Base-by-base conservation (phyloP, 1,139 yeast genomes). In the Magnusiomyces starmeri region DNA sequence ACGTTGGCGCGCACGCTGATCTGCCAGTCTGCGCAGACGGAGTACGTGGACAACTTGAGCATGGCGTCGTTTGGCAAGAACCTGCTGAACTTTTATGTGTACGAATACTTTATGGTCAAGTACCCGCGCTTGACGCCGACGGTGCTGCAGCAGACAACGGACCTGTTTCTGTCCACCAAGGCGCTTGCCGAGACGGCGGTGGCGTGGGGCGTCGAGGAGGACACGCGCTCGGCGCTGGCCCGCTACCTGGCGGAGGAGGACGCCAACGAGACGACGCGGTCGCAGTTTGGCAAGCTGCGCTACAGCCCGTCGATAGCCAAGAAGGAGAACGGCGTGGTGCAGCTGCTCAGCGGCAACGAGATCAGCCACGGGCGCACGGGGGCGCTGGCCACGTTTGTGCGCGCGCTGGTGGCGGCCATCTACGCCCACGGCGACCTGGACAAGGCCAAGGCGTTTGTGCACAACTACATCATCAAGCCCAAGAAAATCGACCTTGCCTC, bases 51-150 rank as follows among this genome's bases (percentile, higher is more conserved):
- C 68, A 90, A 90, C 67, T 76, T 75, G 55, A 94, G 95, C n/a
- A 76, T 90, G 66, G 79, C 84, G 55, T 77, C 81, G 18, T 81
- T 90, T 63, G 98, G 98, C 51, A 81, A 83, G 64, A 80, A 83
- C 56, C 72, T 92, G 51, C 72, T 92, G 56, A 79, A 84, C 29
- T 88, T 83, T 67, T 84, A 87, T 63, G 83, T 83, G 2, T 76
- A 85, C 34, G 95, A 88, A 66, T 71, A 85, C 62, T 74, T 90
- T 55, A 72, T 88, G 63, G 70, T 83, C 50, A 79, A 77, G 59
- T 88, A 88, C 67, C 99, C 99, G 48, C 79, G 99, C 65, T 75
- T 94, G 56, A 97, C 99, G 29, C 77, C 84, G 60, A 77, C 81
- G 12, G 83, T 90, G 26, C 78, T 88, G 57, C 81, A 82, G 60